Evolutionary conservation across 805 yeast genomes (phyloP).

Genomic region (Wickerhamiella sorbophila): DNA sequence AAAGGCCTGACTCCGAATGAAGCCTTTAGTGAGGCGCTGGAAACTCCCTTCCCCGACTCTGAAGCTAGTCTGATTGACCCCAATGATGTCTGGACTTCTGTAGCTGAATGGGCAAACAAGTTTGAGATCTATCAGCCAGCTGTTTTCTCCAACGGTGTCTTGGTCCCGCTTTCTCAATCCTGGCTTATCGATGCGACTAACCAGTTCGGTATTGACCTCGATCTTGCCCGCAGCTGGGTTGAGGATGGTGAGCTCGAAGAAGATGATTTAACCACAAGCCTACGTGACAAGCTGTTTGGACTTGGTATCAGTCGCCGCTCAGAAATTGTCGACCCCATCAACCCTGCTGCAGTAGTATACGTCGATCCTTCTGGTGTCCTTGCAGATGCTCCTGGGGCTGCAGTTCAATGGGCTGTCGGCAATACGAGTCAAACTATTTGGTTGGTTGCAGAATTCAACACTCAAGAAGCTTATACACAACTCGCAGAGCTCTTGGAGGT

Average conservation of each 20-base stretch:
- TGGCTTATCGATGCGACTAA: slow-evolving; percentile 20
- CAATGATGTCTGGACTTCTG: slow-evolving; percentile 5
- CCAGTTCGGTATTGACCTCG: slow-evolving; percentile 37
- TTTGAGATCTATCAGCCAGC: slow-evolving; percentile 33
- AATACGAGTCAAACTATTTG: slow-evolving; percentile 28
- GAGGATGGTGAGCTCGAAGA: slow-evolving; percentile 18
- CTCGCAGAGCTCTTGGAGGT: slow-evolving; percentile 26
- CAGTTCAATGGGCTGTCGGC: slow-evolving; percentile 6
- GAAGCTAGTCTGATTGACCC: slow-evolving; percentile 1
- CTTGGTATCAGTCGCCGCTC: slow-evolving; percentile 8
- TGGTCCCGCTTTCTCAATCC: slow-evolving; percentile 5
- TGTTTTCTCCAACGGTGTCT: slow-evolving; percentile 53
- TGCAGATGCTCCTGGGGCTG: neutral
- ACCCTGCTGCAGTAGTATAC: slow-evolving; percentile 18
- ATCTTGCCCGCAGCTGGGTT: slow-evolving; percentile 18
- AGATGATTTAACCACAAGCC: slow-evolving; percentile 9
- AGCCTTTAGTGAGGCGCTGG: slow-evolving; percentile 11
- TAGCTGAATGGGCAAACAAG: slow-evolving; percentile 21
- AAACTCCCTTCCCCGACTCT: slow-evolving; percentile 3
- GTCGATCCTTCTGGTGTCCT: slow-evolving; percentile 11
- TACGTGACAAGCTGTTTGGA: slow-evolving; percentile 11
- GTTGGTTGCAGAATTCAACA: slow-evolving; percentile 43
- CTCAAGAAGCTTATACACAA: slow-evolving; percentile 30
- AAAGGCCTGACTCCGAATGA: slow-evolving; percentile 9
- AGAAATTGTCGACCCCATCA: slow-evolving; percentile 10